Conservation (phyloP, 2,329 filamentous ascomycete genomes). For the Scopulariopsis brevicaulis region DNA sequence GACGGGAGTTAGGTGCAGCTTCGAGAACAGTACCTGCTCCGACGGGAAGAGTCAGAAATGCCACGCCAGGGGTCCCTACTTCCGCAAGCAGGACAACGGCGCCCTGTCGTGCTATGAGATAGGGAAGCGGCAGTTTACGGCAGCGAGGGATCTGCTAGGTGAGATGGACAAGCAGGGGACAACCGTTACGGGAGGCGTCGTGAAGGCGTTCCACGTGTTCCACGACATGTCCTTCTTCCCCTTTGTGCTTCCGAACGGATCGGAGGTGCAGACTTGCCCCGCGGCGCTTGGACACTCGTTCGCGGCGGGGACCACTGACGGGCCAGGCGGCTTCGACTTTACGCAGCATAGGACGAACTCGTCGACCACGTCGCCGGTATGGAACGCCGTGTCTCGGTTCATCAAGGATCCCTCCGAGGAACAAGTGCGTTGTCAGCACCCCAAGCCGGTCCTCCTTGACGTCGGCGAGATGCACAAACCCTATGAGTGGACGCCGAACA, state of each 20-base stretch:
- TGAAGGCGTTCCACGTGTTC: conserved; percentile 79
- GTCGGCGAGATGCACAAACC: conserved; percentile 70
- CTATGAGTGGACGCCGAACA: conserved; percentile 83
- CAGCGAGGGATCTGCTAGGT: conserved; percentile 28
- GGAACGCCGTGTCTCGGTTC: conserved; percentile 63
- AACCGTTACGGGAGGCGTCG: conserved; percentile 48
- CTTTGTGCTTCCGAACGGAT: conserved; percentile 65
- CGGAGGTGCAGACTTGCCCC: conserved; percentile 62
- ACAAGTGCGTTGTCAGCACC: conserved; percentile 65
- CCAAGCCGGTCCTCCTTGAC: conserved; percentile 80
- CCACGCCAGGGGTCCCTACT: conserved; percentile 63
- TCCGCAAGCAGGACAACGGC: conserved; percentile 56
- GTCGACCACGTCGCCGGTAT: conserved; percentile 52
- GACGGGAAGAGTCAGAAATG: conserved; percentile 59
- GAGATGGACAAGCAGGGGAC: conserved; percentile 15
- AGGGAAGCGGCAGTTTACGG: conserved; percentile 57
- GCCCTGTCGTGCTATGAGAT: conserved; percentile 67
- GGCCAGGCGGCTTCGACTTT: conserved; percentile 86
- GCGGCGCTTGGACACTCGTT: conserved; percentile 88
- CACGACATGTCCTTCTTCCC: conserved; percentile 68
- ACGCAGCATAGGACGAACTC: conserved; percentile 73
- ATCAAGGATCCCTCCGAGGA: conserved; percentile 58
- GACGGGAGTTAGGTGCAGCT: conserved; percentile 57
- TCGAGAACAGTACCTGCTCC: conserved; percentile 74
- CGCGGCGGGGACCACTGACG: conserved; percentile 84